Evolutionary conservation across 176 grass and related monocot species (phyloP).

Genomic region (Triticum timopheevii): DNA sequence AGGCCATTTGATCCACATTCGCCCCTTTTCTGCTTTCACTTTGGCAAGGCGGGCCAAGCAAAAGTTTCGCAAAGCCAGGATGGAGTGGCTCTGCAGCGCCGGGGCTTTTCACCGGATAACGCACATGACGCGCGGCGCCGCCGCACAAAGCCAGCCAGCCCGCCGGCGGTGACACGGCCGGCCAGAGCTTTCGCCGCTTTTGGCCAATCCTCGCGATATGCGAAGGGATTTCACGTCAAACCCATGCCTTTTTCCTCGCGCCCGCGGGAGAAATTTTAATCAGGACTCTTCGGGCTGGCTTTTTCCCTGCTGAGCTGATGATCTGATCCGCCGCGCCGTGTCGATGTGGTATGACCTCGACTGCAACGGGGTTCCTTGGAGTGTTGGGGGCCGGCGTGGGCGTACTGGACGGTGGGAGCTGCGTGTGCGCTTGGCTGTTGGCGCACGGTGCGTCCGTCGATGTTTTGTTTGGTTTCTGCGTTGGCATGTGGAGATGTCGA

Average conservation of each 20-base stretch:
- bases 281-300: neutral
- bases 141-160: neutral
- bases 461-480: neutral
- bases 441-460: neutral
- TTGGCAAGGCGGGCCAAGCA: neutral
- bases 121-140: neutral
- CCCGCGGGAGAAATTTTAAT: neutral
- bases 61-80: neutral
- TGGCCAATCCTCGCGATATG: neutral
- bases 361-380: neutral
- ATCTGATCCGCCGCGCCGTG: neutral
- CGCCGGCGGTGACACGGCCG: neutral
- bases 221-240: neutral
- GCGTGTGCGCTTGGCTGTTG: no score
- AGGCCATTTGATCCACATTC: neutral
- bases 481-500: neutral
- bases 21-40: neutral
- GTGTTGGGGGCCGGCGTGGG: neutral
- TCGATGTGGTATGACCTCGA: neutral
- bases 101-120: conserved; percentile 35
- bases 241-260: neutral
- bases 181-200: neutral
- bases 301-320: neutral
- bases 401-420: neutral
- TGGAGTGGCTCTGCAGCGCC: neutral